These are phyloP conservation scores for Aspergillus sp. DNA, from an alignment of 2,329 filamentous ascomycete species.

Conservation along the genomic window DNA sequence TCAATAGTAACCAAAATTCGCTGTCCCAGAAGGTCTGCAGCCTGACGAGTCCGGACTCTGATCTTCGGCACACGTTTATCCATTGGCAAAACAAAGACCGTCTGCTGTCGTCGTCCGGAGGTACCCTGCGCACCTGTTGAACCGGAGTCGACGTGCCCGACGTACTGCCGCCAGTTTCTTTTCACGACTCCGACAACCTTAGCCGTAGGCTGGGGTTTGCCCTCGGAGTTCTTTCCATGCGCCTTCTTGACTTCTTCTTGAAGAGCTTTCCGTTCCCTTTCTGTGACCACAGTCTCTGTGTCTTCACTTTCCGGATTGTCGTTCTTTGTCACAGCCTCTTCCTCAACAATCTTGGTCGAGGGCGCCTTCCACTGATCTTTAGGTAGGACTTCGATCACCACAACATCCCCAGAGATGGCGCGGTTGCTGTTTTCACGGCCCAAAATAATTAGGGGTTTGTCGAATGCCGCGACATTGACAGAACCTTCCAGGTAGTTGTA, in stretches of 20 bases:
- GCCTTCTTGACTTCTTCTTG: slow-evolving; percentile 88
- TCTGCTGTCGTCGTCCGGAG: slow-evolving; percentile 82
- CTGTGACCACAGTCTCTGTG: slow-evolving; percentile 74
- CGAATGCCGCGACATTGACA: slow-evolving; percentile 84
- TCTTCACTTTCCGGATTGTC: slow-evolving; percentile 86
- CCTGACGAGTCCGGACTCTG: slow-evolving; percentile 84
- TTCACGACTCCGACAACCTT: slow-evolving; percentile 89
- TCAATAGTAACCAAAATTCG: slow-evolving; percentile 91
- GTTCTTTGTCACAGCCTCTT: slow-evolving; percentile 85
- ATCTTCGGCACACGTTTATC: slow-evolving; percentile 98
- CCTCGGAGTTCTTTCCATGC: slow-evolving; percentile 73
- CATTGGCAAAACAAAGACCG: slow-evolving; percentile 94
- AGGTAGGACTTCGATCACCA: slow-evolving; percentile 88
- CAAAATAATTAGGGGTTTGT: slow-evolving; percentile 81
- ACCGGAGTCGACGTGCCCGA: slow-evolving; percentile 87
- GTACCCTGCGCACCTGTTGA: slow-evolving; percentile 72
- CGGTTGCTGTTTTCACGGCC: slow-evolving; percentile 96
- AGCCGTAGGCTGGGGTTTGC: slow-evolving; percentile 82
- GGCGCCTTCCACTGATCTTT: slow-evolving; percentile 97
- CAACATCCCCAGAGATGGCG: slow-evolving; percentile 84
- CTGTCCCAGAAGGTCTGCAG: slow-evolving; percentile 83
- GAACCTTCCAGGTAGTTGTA: slow-evolving; percentile 98
- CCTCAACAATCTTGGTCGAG: slow-evolving; percentile 92
- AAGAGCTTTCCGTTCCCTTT: slow-evolving; percentile 79
- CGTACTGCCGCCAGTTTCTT: slow-evolving; percentile 96